Evolutionary conservation across 441 rosid species (phyloP), one percentile per base, ranked within the genome.

Genomic region (Macaranga tanarius): DNA sequence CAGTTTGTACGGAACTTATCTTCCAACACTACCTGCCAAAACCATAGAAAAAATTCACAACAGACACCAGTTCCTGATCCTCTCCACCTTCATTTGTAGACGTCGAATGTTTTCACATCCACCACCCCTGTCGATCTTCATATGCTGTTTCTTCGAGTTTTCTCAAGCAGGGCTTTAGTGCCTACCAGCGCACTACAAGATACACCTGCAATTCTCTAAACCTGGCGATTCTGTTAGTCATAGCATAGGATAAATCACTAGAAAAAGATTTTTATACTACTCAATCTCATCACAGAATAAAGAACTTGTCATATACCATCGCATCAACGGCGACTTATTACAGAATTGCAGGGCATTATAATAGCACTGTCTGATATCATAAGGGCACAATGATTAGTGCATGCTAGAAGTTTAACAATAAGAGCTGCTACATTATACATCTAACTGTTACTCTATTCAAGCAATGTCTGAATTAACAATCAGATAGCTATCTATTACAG

Each of bases 391-490:
- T 25, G 52, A 63, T 45, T 50, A 70, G 67, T 19, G 28, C 73
- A 75, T 59, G 69, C 69, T 62, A 70, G 50, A 47, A 40, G 69
- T 75, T 73, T 56, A n/a, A 69, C 65, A 63, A 69, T 57, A 64
- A 54, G 6, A 60, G 73, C 72, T 74, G 69, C 81, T 73, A 79
- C 59, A 69, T 79, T 40, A 70, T 69, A 71, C 66, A 73, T 76
- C 83, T 83, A 81, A 72, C 83, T 75, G 65, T 48, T 65, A 64
- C 65, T 71, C 65, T 73, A 77, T 74, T 59, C 74, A 69, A 52
- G 23, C 52, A 79, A 69, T 52, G 74, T 76, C 80, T 65, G 63
- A 69, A 75, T 67, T 54, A 82, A 79, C 77, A 73, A 82, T 84
- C 72, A 73, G 75, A 83, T 79, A 65, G 28, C 75, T 64, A 62